Evolutionary conservation across 2,329 filamentous ascomycete genomes (phyloP), one percentile per base, ranked within the genome.

Genomic region (Colletotrichum sp.): DNA sequence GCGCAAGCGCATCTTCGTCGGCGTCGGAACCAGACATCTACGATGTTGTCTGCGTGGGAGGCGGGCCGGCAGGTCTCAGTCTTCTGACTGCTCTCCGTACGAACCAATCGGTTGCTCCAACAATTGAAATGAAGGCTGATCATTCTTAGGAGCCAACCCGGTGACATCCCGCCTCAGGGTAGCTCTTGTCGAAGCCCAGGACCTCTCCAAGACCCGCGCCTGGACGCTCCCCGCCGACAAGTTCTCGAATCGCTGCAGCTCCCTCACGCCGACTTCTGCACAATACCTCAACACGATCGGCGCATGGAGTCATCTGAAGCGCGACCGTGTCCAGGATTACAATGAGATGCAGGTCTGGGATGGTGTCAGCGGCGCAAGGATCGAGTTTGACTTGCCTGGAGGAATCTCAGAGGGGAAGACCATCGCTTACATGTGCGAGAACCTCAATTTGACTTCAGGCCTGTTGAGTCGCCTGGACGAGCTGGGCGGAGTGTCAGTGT

Each of bases 301-400:
- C 44, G 96, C 94, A 66, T 99, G 96, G 97, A 82, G 89, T 8
- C 92, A 98, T 82, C 88, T 98, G 77, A 90, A 95, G 79, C 87
- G 89, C 57, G 88, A 91, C 8, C 92, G 97, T 36, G 92, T 97
- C 39, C 96, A 98, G 86, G 91, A 93, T 1, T 99, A 98, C 84
- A 93, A 98, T 76, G 95, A 96, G 80, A 99, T 99, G 97, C 94
- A 98, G 84, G 97, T 99, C 36, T 99, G 98, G 97, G 97, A 99
- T 84, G 98, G 96, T 77, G 92, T 98, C 72, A 95, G 94, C 55
- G 96, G 93, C 75, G 95, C 96, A 44, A 92, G 93, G 80, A 97
- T 99, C 83, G 94, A 95, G 79, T 99, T 99, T 84, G 95, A 97
- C 86, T 95, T 93, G 93, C 85, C 85, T 27, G 83, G 87, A 49